Evolutionary conservation across 371 early-diverging fungal genomes (phyloP).

Genomic region (Paramicrosporidium saccamoebae): DNA sequence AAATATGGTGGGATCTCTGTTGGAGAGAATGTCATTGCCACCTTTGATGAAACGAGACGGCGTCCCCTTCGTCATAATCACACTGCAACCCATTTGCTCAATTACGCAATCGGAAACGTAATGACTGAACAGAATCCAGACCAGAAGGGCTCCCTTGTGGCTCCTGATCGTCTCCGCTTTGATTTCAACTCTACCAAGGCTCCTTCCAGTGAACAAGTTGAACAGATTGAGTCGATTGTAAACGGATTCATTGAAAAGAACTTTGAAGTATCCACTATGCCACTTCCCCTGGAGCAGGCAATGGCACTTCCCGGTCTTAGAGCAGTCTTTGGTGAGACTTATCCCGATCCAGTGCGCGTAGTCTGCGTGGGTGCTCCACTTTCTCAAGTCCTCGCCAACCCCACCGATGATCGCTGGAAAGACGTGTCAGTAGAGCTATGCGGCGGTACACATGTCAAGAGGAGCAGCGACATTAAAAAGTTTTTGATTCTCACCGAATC

Average conservation of each 20-base stretch:
- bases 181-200: slow-evolving; percentile 62
- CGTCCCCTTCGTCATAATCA: slow-evolving; percentile 81
- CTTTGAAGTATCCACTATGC: slow-evolving; percentile 35
- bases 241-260: slow-evolving; percentile 43
- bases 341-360: slow-evolving; percentile 82
- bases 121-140: slow-evolving; percentile 30
- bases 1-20: slow-evolving; percentile 43
- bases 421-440: slow-evolving; percentile 80
- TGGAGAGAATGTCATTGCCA: slow-evolving; percentile 26
- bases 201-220: slow-evolving; percentile 41
- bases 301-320: slow-evolving; percentile 57
- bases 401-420: slow-evolving; percentile 38
- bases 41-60: slow-evolving; percentile 63
- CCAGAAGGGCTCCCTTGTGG: slow-evolving; percentile 93
- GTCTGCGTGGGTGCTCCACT: slow-evolving; percentile 64
- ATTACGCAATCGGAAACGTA: slow-evolving; percentile 63
- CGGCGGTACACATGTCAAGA: slow-evolving; percentile 92
- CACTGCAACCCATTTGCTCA: slow-evolving; percentile 89
- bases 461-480: slow-evolving; percentile 63
- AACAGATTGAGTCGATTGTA: slow-evolving; percentile 40
- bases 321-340: slow-evolving; percentile 84
- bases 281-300: slow-evolving; percentile 45
- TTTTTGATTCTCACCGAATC: slow-evolving; percentile 68
- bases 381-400: slow-evolving; percentile 50
- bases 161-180: slow-evolving; percentile 85